A percentile compares a stretch with the other conserved stretches of the same genome.
phyloP scores from a whole-genome alignment of 371 early-diverging fungal genomes.

The Apophysomyces trapeziformis region DNA sequence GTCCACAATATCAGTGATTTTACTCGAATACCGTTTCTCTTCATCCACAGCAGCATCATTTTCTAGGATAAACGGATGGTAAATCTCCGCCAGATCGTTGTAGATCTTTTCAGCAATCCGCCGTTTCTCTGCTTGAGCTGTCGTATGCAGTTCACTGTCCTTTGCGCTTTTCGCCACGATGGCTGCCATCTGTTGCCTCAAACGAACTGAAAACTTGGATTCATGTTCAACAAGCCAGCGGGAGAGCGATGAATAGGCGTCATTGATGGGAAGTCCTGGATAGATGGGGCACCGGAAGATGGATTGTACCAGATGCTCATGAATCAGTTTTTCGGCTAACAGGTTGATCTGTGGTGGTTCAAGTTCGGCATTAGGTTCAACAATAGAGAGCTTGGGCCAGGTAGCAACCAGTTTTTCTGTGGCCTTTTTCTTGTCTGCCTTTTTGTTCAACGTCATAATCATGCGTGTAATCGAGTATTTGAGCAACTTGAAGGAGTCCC shows the following conservation, averaged over 20 bases:
- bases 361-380: conserved; percentile 35
- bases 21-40: conserved; percentile 37
- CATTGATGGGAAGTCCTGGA: conserved; percentile 57
- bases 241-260: conserved; percentile 54
- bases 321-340: conserved; percentile 61
- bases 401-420: conserved; percentile 38
- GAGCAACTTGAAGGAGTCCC: conserved; percentile 58
- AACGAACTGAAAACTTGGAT: conserved; percentile 54
- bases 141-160: conserved; percentile 49
- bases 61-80: conserved; percentile 49
- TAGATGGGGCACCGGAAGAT: conserved; percentile 58
- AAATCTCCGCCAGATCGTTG: conserved; percentile 49
- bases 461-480: conserved; percentile 62
- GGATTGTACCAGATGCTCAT: conserved; percentile 49
- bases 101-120: conserved; percentile 41
- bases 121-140: conserved; percentile 42
- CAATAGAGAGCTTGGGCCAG: conserved; percentile 42
- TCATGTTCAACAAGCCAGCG: conserved; percentile 54
- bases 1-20: conserved; percentile 59
- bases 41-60: conserved; percentile 32
- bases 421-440: conserved; percentile 51
- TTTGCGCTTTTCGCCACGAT: conserved; percentile 55
- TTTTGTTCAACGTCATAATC: conserved; percentile 60
- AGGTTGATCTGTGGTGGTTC: conserved; percentile 58
- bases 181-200: conserved; percentile 63